Conservation (phyloP, 306 rosid genomes). For the Inga oerstediana region DNA sequence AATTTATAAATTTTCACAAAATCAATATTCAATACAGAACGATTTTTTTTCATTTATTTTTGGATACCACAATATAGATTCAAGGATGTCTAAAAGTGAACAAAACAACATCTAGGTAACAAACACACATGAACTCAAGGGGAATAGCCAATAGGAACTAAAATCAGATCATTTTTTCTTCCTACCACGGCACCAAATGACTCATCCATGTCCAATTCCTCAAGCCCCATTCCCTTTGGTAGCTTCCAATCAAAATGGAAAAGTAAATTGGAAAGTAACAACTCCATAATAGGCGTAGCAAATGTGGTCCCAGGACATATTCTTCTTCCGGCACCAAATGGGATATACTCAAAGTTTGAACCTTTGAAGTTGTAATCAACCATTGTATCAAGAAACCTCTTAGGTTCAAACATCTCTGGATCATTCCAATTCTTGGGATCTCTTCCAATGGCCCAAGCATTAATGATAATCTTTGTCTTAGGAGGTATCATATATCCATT, state of each 20-base stretch:
- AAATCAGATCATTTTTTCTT: neutral
- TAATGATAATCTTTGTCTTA: neutral
- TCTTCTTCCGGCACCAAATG: neutral
- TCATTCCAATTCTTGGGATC: neutral
- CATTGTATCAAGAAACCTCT: neutral
- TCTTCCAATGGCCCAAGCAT: neutral
- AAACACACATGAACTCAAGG: too few relatives aligned
- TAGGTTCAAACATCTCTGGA: neutral
- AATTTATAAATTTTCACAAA: too few relatives aligned
- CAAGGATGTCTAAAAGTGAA: too few relatives aligned
- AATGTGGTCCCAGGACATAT: neutral
- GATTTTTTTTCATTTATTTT: too few relatives aligned
- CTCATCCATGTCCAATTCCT: neutral
- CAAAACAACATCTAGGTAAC: too few relatives aligned
- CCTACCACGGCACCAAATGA: neutral
- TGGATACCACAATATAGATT: too few relatives aligned
- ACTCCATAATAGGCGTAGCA: neutral
- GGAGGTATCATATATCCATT: neutral
- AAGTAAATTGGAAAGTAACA: neutral
- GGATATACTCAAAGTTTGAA: neutral
- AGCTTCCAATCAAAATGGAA: slow-evolving; percentile 4
- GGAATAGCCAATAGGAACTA: neutral
- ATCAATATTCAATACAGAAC: too few relatives aligned
- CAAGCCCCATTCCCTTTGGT: neutral
- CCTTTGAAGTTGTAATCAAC: neutral